Evolutionary conservation across 2,329 filamentous ascomycete species (phyloP).

Genomic region (Neonectria faginata): DNA sequence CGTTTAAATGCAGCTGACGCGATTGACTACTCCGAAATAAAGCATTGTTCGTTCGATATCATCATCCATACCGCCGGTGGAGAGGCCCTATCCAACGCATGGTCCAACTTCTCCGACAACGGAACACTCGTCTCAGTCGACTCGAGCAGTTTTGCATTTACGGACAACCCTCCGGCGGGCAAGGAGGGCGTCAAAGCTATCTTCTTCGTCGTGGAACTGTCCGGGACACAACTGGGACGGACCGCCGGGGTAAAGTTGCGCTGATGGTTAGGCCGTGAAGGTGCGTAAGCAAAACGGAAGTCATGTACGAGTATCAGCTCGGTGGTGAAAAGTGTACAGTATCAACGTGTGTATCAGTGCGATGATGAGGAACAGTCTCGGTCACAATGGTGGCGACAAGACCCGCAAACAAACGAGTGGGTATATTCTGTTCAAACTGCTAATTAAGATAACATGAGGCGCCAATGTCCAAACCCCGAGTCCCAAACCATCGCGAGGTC

Average conservation of each 20-base stretch:
- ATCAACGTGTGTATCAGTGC: neutral
- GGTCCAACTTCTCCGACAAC: conserved; percentile 43
- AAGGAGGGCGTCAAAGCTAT: conserved; percentile 17
- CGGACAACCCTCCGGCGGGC: neutral
- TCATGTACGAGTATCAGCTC: conserved; percentile 6
- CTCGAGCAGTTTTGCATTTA: conserved; percentile 28
- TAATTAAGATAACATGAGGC: neutral
- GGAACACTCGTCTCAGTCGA: conserved; percentile 39
- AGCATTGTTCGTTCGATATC: conserved; percentile 35
- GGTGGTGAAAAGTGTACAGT: neutral
- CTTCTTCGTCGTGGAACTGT: conserved; percentile 26
- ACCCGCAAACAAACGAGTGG: neutral
- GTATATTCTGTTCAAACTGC: neutral
- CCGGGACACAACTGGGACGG: neutral
- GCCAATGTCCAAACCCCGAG: neutral
- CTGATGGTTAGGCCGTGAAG: conserved; percentile 8
- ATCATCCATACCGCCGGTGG: conserved; percentile 50
- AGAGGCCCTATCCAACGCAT: conserved; percentile 43
- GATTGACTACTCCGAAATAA: conserved; percentile 32
- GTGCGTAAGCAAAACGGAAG: neutral
- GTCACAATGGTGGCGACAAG: neutral
- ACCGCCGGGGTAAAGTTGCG: conserved; percentile 27
- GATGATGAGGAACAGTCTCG: neutral
- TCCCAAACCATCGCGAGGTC: neutral
- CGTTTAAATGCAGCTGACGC: conserved; percentile 46